These are phyloP conservation scores for Teratosphaeria pseudoeucalypti DNA, from an alignment of 2,329 filamentous ascomycete species.

Conservation along the genomic window DNA sequence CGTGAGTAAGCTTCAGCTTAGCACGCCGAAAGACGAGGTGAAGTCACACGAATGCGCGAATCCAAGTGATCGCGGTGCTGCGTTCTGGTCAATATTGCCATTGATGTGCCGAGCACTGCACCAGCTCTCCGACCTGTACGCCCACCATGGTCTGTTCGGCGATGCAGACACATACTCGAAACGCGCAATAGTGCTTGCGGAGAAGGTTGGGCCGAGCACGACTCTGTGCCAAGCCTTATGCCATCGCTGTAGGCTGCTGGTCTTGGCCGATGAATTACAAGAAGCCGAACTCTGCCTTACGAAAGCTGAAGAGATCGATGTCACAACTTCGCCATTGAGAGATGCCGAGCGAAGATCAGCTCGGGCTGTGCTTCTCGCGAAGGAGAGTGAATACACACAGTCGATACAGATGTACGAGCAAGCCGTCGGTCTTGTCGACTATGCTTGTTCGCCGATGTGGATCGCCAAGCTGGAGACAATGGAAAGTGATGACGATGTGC, in stretches of 20 bases:
- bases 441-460: background rate
- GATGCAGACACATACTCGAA: constrained; percentile 85
- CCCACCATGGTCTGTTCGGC: constrained; percentile 74
- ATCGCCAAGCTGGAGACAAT: background rate
- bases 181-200: constrained; percentile 68
- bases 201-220: constrained; percentile 17
- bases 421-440: constrained; percentile 6
- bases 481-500: background rate
- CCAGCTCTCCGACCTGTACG: constrained; percentile 67
- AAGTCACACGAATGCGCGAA: background rate
- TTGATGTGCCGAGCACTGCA: constrained; percentile 61
- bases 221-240: constrained; percentile 9
- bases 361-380: constrained; percentile 11
- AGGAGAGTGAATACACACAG: constrained; percentile 12
- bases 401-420: constrained; percentile 10
- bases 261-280: constrained; percentile 15
- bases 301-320: constrained; percentile 4
- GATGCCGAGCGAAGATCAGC: constrained; percentile 12
- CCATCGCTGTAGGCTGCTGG: constrained; percentile 16
- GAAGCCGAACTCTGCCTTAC: constrained; percentile 22
- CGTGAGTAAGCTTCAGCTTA: constrained; percentile 24
- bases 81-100: constrained; percentile 70
- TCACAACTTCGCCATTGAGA: background rate
- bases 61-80: constrained; percentile 45
- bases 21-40: constrained; percentile 31